Percentiles rank a stretch among this genome's conserved stretches.
phyloP scores from a whole-genome alignment of 2,329 filamentous ascomycete genomes.

The Chaetomiaceae sp. region DNA sequence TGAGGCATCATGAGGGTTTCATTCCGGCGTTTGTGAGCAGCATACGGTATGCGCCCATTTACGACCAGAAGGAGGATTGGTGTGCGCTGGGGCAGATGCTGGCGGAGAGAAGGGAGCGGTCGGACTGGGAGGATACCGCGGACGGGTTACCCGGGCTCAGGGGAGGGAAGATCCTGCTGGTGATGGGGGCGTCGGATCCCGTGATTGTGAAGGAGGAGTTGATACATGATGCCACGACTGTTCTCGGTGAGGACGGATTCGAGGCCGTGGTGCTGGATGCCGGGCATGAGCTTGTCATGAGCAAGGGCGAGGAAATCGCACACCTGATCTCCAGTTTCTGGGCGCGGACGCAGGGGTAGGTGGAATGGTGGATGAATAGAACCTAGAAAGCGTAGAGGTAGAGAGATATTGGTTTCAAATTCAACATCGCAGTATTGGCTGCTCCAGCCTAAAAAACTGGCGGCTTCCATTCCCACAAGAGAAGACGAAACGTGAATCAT shows the following conservation, averaged over 20 bases:
- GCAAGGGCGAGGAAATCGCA: slow-evolving; percentile 55
- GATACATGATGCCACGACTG: slow-evolving; percentile 53
- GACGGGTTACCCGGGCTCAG: slow-evolving; percentile 34
- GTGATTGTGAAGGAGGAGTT: slow-evolving; percentile 64
- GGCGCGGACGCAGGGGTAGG: slow-evolving; percentile 15
- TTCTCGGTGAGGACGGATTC: slow-evolving; percentile 54
- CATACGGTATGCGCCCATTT: slow-evolving; percentile 66
- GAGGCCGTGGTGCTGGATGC: slow-evolving; percentile 54
- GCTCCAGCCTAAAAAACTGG: no score
- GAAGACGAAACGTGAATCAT: no score
- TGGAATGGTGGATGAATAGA: not conserved
- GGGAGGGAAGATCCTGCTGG: slow-evolving; percentile 54
- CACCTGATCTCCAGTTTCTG: slow-evolving; percentile 35
- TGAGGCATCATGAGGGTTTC: slow-evolving; percentile 62
- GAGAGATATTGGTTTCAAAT: not conserved
- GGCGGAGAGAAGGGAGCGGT: slow-evolving; percentile 34
- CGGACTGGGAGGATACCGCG: slow-evolving; percentile 27
- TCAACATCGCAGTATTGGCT: no score
- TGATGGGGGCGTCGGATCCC: slow-evolving; percentile 62
- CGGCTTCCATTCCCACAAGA: no score
- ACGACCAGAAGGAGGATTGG: slow-evolving; percentile 61
- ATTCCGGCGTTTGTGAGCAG: slow-evolving; percentile 66
- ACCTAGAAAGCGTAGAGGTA: not conserved
- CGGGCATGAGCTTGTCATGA: slow-evolving; percentile 68
- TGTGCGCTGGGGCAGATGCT: slow-evolving; percentile 48